Evolutionary conservation across 768 basidiomycete genomes (phyloP).

Genomic region (Terana coerulea): DNA sequence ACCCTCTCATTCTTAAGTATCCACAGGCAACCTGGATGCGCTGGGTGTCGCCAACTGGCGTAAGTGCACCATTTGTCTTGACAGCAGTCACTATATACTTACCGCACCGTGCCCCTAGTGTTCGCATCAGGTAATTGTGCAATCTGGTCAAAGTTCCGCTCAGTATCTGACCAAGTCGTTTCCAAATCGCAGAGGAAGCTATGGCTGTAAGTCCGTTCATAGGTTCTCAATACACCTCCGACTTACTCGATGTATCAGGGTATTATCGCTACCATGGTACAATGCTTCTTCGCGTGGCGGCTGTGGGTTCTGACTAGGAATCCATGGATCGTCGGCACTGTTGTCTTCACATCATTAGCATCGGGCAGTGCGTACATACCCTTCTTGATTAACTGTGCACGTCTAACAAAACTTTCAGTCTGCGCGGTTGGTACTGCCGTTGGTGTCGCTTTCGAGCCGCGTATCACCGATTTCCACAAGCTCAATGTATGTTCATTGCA

Average conservation of each 20-base stretch:
- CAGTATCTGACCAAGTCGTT: background rate
- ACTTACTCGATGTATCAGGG: constrained; percentile 2
- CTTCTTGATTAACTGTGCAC: no score
- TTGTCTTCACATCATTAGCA: constrained; percentile 1
- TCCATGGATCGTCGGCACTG: constrained; percentile 2
- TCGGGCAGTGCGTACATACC: background rate
- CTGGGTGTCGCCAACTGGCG: constrained; percentile 2
- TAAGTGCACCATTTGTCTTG: background rate
- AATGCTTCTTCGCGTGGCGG: constrained; percentile 15
- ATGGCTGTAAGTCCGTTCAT: constrained; percentile 1
- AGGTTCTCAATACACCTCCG: background rate
- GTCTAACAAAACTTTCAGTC: no score
- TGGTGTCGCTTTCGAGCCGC: constrained; percentile 3
- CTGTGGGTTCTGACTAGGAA: constrained; percentile 11
- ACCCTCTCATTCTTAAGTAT: background rate
- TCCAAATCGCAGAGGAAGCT: constrained; percentile 1
- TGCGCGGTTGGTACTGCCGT: constrained; percentile 12
- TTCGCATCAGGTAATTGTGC: background rate
- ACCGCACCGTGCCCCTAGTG: background rate
- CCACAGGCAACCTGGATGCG: constrained; percentile 3
- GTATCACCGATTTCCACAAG: constrained; percentile 3
- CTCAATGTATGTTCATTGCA: background rate
- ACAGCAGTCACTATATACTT: background rate
- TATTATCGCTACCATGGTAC: constrained; percentile 14
- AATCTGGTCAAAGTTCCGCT: no score